Evolutionary conservation across 2,329 filamentous ascomycete species (phyloP), one percentile per base, ranked within the genome.

Genomic region (Aureobasidium subglaciale): DNA sequence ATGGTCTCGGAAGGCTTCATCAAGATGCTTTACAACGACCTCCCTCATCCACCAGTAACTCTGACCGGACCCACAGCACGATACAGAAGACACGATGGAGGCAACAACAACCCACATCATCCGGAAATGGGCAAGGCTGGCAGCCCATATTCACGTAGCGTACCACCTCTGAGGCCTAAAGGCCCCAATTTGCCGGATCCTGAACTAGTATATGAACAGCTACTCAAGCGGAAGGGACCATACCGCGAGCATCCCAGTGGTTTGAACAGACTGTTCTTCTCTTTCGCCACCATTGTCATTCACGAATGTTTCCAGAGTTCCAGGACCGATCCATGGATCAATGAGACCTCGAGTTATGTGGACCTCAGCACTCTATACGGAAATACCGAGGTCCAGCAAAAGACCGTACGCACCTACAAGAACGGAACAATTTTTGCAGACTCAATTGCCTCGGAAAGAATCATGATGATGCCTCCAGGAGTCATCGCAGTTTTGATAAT

Each of bases 111-210:
- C 59, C 74, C 71, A 5, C 77, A 74, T 71, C 61, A 68, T 37
- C 76, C 77, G 1, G 74, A 79, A 50, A 75, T 80, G 68, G 78
- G 78, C 59, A 78, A 78, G 61, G 77, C 78, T 13, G 76, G 77
- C 5, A 70, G 72, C 2, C 72, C 74, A 2, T 77, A 77, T 61
- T 63, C 67, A 16, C 68, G 74, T 55, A 76, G 65, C 49, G 74
- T 77, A 9, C 73, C 74, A 16, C 73, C 75, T 0, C 61, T 68
- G 59, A 75, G 75, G 61, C 69, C 75, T 4, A 78, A 79, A 63
- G 76, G 76, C n/a, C 70, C 69, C n/a, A 74, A 72, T 61, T 64
- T 77, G 16, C 75, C 75, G 37, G 74, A 77, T 59, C 69, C 71
- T n/a, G 75, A 76, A 60, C 69, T 75, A 15, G 73, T 77, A 24